Evolutionary conservation across 2,329 filamentous ascomycete species (phyloP).

Genomic region (Arthrobotrys sphaeroides): DNA sequence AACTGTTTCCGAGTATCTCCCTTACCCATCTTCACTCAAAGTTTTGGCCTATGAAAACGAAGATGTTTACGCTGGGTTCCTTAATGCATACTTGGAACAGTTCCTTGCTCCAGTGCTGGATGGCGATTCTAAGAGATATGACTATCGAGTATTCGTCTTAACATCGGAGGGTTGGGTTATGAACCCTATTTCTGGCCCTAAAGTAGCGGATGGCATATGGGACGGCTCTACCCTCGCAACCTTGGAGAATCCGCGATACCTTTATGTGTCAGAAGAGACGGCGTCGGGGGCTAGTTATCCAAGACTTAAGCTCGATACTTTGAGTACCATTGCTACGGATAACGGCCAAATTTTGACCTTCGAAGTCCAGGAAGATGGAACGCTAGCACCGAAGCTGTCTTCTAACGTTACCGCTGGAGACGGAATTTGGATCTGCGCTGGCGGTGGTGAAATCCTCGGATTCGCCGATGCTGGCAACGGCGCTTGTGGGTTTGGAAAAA

Average conservation of each 20-base stretch:
- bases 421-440: neutral
- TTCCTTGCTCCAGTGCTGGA: neutral
- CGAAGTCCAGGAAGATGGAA: neutral
- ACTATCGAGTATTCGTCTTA: neutral
- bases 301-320: neutral
- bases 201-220: neutral
- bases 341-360: neutral
- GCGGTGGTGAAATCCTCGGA: neutral
- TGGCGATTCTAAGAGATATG: neutral
- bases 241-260: neutral
- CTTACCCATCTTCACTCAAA: slow-evolving; percentile 1
- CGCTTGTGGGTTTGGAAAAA: neutral
- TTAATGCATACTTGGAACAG: neutral
- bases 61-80: neutral
- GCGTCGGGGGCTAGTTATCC: neutral
- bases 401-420: neutral
- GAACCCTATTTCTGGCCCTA: neutral
- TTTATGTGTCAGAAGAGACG: neutral
- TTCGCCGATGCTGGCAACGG: neutral
- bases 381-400: neutral
- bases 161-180: slow-evolving; percentile 1
- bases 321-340: neutral
- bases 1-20: neutral
- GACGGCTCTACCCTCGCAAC: neutral
- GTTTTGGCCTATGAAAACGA: neutral